Evolutionary conservation across 176 grass and related monocot genomes (phyloP), one percentile per base, ranked within the genome.

Genomic region (Aegilops tauschii): DNA sequence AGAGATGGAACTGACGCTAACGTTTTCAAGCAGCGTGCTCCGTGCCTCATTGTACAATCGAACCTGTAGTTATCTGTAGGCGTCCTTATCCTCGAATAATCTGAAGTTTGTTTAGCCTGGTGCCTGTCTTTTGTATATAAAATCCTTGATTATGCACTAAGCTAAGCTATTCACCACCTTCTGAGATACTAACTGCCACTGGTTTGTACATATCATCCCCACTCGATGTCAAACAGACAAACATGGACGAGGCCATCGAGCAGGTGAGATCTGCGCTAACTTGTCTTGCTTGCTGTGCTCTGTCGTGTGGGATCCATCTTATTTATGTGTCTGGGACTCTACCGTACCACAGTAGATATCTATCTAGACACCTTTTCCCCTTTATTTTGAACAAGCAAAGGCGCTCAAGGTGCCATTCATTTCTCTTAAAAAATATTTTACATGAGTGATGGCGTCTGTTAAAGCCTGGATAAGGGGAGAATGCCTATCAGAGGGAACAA

Each of bases 31-130:
- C 76, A 52, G 61, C 1, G 50, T 54, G 50, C 6, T 5, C 31
- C 12, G 1, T 20, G 27, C 32, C 25, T 31, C n/a, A 20, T 8
- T 70, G 49, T 87, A 52, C 47, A 80, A 49, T 49, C 56, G 83
- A 39, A 36, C 45, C 5, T 79, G 34, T 87, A 75, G 56, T 25
- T 84, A 45, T 66, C 13, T 50, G 81, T 61, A 80, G 76, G 28
- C 50, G 49, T 77, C 40, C 23, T 18, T 45, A 25, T 77, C 40
- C 23, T 13, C 34, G 73, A 75, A 87, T 83, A 76, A 14, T 67
- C 39, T 84, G 45, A 13, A 67, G 62, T 49, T 4, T 40, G 68
- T 37, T 86, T 77, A 16, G n/a, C 23, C 25, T 49, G 36, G 68
- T 36, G 25, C 76, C 61, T 69, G 11, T 35, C 61, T 80, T 87